Evolutionary conservation across 1,284 basidiomycete species (phyloP).

Genomic region (Ustilago cynodontis): DNA sequence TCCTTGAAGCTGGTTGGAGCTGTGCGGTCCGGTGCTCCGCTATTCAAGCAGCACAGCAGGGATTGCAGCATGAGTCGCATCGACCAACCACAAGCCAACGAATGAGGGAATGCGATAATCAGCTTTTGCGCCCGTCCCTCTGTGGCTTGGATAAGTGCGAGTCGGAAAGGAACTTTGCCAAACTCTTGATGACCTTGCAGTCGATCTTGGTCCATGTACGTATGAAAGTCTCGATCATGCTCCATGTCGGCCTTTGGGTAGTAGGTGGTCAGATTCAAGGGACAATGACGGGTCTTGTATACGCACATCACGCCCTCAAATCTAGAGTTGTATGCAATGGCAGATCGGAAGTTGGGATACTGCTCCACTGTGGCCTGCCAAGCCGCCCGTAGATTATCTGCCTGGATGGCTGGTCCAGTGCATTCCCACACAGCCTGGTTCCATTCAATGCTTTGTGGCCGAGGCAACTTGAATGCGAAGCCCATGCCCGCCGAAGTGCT

Average conservation of each 20-base stretch:
- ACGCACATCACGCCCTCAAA: neutral
- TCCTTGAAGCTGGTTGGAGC: neutral
- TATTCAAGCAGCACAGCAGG: neutral
- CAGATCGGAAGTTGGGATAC: neutral
- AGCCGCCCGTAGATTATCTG: neutral
- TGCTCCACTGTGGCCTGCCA: neutral
- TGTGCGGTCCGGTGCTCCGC: neutral
- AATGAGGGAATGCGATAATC: neutral
- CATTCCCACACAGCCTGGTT: neutral
- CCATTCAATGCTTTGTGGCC: neutral
- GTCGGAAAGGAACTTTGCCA: neutral
- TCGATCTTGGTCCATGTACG: neutral
- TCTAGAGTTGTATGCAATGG: neutral
- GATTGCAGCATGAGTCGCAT: neutral
- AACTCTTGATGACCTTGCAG: neutral
- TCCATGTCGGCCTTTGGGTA: neutral
- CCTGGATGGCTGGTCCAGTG: neutral
- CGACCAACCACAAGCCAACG: neutral
- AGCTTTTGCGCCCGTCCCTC: neutral
- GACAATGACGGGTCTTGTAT: neutral
- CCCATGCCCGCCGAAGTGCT: neutral
- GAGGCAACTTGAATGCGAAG: neutral
- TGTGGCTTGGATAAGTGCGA: neutral
- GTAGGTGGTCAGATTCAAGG: neutral
- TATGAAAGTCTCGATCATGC: neutral